Percentiles rank a stretch among this genome's conserved stretches.
Conservation (phyloP, 2,329 filamentous ascomycete species). For the Diplodia mutila region DNA sequence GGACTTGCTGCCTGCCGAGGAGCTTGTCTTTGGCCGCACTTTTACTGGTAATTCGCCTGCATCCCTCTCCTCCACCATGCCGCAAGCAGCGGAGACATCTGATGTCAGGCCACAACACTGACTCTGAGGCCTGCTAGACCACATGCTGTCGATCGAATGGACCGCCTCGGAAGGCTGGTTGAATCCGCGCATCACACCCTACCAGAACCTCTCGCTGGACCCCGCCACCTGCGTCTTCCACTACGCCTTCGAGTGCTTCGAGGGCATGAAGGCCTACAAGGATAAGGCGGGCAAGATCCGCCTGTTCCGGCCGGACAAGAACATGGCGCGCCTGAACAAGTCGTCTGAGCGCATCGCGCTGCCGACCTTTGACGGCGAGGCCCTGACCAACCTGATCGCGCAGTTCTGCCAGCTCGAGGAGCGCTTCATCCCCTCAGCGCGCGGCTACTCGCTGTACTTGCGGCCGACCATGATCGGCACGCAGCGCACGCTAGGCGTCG, state of each 20-base stretch:
- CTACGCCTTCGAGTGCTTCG: slow-evolving; percentile 97
- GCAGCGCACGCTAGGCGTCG: slow-evolving; percentile 89
- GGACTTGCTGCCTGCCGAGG: slow-evolving; percentile 70
- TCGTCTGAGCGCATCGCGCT: slow-evolving; percentile 90
- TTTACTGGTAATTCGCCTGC: slow-evolving; percentile 72
- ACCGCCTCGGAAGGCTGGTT: slow-evolving; percentile 82
- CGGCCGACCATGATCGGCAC: slow-evolving; percentile 97
- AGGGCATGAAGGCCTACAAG: slow-evolving; percentile 99
- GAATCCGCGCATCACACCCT: slow-evolving; percentile 80
- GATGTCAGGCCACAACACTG: slow-evolving; percentile 18
- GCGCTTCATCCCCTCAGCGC: slow-evolving; percentile 80
- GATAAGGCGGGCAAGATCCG: slow-evolving; percentile 77
- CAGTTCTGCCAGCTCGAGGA: slow-evolving; percentile 79
- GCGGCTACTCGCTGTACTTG: slow-evolving; percentile 93
- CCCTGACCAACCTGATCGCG: slow-evolving; percentile 79
- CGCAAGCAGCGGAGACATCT: background rate
- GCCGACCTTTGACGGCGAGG: slow-evolving; percentile 76
- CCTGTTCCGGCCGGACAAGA: slow-evolving; percentile 91
- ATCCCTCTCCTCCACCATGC: background rate
- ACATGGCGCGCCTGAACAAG: slow-evolving; percentile 94
- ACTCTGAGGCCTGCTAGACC: slow-evolving; percentile 62
- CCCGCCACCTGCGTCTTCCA: slow-evolving; percentile 97
- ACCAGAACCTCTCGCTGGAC: slow-evolving; percentile 96
- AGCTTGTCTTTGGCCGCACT: slow-evolving; percentile 85
- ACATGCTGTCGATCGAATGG: slow-evolving; percentile 97